These are phyloP conservation scores for Anisodus acutangulus DNA, from an alignment of 257 asterid genomes.

Conservation along the genomic window DNA sequence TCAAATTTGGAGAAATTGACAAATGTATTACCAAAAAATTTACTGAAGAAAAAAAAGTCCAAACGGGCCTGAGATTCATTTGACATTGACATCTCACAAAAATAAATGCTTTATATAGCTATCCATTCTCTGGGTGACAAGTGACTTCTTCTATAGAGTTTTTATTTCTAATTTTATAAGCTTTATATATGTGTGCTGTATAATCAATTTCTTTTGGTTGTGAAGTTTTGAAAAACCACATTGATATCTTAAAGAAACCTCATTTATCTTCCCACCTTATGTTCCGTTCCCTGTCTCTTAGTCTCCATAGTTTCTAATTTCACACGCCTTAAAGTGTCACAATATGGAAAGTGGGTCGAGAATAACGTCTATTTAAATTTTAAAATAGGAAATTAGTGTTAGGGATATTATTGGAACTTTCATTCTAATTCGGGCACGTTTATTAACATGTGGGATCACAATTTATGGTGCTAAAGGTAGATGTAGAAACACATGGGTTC, in stretches of 20 bases:
- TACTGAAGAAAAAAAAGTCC: too few species aligned
- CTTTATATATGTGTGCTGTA: too few species aligned
- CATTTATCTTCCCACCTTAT: constrained; percentile 1
- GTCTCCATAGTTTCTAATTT: background rate
- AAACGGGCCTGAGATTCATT: too few species aligned
- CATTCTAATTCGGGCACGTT: background rate
- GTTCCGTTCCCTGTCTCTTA: background rate
- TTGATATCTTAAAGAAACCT: background rate
- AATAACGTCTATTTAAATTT: background rate
- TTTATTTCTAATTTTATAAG: too few species aligned
- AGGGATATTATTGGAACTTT: background rate
- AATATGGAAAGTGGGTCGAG: background rate
- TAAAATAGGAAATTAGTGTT: background rate
- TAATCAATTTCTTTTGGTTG: too few species aligned
- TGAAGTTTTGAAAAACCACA: background rate
- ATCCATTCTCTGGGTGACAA: too few species aligned
- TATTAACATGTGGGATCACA: background rate
- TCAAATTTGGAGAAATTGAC: too few species aligned
- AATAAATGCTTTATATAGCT: too few species aligned
- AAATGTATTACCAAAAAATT: too few species aligned
- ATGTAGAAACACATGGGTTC: background rate
- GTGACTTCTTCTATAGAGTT: too few species aligned
- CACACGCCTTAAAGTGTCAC: background rate
- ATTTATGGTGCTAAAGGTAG: background rate
- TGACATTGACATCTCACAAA: too few species aligned